Conservation (phyloP, 345 rosid genomes). For the Bruguiera gymnorhiza region DNA sequence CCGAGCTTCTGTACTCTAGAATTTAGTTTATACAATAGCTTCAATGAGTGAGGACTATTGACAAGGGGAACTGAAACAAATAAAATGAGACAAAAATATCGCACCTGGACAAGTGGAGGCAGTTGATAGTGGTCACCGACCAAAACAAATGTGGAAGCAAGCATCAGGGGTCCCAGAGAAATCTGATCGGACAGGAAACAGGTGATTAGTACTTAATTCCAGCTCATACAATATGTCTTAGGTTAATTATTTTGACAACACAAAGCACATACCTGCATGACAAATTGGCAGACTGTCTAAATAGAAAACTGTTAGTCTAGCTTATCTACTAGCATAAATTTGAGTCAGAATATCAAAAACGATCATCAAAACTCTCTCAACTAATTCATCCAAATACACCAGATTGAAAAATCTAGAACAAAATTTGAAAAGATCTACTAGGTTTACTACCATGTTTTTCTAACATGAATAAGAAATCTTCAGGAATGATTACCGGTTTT, state of each 20-base stretch:
- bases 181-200: slow-evolving; percentile 49
- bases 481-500: too few relatives aligned
- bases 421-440: not conserved
- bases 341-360: not conserved
- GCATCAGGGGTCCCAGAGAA: slow-evolving; percentile 85
- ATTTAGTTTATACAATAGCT: slow-evolving; percentile 8
- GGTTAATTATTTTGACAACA: not conserved
- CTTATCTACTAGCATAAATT: not conserved
- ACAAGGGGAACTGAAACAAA: slow-evolving; percentile 4
- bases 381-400: not conserved
- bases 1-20: slow-evolving; percentile 84
- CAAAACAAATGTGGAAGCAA: slow-evolving; percentile 82
- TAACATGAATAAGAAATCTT: too few relatives aligned
- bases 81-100: not conserved
- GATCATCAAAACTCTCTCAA: not conserved
- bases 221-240: not conserved
- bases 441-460: too few relatives aligned
- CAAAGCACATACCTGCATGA: not conserved
- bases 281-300: not conserved
- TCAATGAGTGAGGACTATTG: slow-evolving; percentile 13
- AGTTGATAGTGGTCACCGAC: slow-evolving; percentile 99
- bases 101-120: slow-evolving; percentile 93
- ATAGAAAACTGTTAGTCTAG: not conserved
- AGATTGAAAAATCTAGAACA: not conserved
- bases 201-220: not conserved